phyloP scores from a whole-genome alignment of 495 filamentous ascomycete genomes.

The Lasiosphaeris hirsuta region DNA sequence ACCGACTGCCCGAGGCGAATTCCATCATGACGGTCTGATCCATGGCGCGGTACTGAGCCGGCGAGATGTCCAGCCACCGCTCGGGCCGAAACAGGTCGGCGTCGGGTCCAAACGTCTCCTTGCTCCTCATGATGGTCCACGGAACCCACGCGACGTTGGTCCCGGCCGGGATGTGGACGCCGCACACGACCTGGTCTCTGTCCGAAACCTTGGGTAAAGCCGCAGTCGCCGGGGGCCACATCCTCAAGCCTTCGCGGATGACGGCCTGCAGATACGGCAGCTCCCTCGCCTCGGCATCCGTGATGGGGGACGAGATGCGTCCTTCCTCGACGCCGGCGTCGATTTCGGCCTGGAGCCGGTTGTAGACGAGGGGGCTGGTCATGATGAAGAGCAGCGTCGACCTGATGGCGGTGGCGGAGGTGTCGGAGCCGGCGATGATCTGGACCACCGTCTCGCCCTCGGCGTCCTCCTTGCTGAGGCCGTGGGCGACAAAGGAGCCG shows the following conservation, averaged over 20 bases:
- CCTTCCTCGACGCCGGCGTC: constrained; percentile 5
- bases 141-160: constrained; percentile 15
- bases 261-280: constrained; percentile 52
- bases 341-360: constrained; percentile 55
- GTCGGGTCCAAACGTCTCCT: constrained; percentile 10
- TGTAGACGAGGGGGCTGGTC: constrained; percentile 38
- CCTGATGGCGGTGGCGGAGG: constrained; percentile 16
- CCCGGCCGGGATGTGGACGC: constrained; percentile 6
- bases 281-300: constrained; percentile 36
- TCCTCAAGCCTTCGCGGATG: constrained; percentile 41
- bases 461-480: constrained; percentile 9
- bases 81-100: constrained; percentile 13
- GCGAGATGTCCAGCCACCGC: constrained; percentile 23
- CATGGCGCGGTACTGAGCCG: constrained; percentile 32
- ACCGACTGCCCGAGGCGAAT: constrained; percentile 40
- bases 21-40: constrained; percentile 27
- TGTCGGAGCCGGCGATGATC: constrained; percentile 22
- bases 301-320: constrained; percentile 28
- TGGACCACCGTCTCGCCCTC: constrained; percentile 16
- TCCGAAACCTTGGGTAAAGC: constrained; percentile 32
- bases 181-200: constrained; percentile 12
- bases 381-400: constrained; percentile 15
- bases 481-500: constrained; percentile 13
- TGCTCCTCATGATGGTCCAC: constrained; percentile 1
- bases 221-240: constrained; percentile 17